Percentiles rank a stretch among this genome's conserved stretches.
phyloP scores from a whole-genome alignment of 192 early-diverging fungal genomes.

The Umbelopsis isabellina region DNA sequence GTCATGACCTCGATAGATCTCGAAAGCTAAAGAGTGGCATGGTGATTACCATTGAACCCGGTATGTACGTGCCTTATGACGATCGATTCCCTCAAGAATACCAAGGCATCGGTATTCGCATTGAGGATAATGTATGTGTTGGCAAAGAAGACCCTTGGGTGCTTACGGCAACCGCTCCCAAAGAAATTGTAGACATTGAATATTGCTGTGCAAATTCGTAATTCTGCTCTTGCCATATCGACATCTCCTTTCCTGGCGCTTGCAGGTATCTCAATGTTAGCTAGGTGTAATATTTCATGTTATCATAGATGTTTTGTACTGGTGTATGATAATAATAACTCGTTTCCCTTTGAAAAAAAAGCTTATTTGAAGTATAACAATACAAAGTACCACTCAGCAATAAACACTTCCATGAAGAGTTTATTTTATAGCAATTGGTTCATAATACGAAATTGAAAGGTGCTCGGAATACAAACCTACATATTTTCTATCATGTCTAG shows the following conservation, averaged over 20 bases:
- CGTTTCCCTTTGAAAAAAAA: no score
- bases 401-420: no score
- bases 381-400: no score
- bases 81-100: slow-evolving; percentile 75
- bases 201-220: slow-evolving; percentile 41
- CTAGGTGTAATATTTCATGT: no score
- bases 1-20: slow-evolving; percentile 71
- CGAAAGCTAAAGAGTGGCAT: slow-evolving; percentile 73
- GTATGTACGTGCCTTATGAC: slow-evolving; percentile 85
- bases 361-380: no score
- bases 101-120: slow-evolving; percentile 90
- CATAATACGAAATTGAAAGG: no score
- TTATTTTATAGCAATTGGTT: no score
- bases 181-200: slow-evolving; percentile 85
- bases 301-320: no score
- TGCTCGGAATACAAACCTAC: no score
- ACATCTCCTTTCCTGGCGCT: not conserved
- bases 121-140: slow-evolving; percentile 94
- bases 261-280: no score
- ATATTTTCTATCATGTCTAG: no score
- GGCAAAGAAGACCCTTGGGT: slow-evolving; percentile 69
- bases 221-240: not conserved
- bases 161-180: slow-evolving; percentile 76
- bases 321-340: no score
- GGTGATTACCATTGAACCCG: slow-evolving; percentile 97